phyloP scores from a whole-genome alignment of 2,329 filamentous ascomycete species.

The Penicillium sp. region DNA sequence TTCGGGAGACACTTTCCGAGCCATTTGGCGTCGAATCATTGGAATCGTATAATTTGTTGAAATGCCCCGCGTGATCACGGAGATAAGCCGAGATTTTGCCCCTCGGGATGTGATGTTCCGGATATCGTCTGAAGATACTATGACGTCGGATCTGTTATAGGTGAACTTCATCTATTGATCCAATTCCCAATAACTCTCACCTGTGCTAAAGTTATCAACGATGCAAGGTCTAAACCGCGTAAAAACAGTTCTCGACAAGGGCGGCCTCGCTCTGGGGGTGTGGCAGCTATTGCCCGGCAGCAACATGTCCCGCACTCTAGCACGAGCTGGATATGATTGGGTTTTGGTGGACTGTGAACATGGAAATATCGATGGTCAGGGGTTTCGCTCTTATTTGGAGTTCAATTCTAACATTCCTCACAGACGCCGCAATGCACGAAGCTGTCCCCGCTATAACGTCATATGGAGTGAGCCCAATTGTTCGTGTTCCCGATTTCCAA shows the following conservation, averaged over 20 bases:
- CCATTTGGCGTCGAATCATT: not conserved
- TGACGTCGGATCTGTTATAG: not conserved
- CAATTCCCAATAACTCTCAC: not conserved
- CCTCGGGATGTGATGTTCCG: conserved; percentile 14
- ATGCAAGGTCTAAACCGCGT: not conserved
- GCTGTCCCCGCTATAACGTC: not conserved
- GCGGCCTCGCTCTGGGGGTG: not conserved
- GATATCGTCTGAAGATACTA: not conserved
- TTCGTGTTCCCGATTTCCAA: not conserved
- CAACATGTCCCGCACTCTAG: not conserved
- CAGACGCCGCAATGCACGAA: not conserved
- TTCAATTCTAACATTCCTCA: not conserved
- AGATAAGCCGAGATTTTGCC: conserved; percentile 8
- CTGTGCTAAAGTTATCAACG: not conserved
- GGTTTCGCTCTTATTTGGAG: not conserved
- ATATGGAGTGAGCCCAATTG: not conserved
- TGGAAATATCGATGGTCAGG: not conserved
- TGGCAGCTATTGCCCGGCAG: not conserved
- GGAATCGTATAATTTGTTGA: not conserved
- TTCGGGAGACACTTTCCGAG: conserved; percentile 6
- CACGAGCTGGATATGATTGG: not conserved
- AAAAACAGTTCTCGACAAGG: not conserved
- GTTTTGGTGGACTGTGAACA: not conserved
- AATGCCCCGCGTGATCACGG: not conserved
- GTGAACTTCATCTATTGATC: not conserved